Conservation (phyloP, 805 yeast species). For the Candida rishiriensis region DNA sequence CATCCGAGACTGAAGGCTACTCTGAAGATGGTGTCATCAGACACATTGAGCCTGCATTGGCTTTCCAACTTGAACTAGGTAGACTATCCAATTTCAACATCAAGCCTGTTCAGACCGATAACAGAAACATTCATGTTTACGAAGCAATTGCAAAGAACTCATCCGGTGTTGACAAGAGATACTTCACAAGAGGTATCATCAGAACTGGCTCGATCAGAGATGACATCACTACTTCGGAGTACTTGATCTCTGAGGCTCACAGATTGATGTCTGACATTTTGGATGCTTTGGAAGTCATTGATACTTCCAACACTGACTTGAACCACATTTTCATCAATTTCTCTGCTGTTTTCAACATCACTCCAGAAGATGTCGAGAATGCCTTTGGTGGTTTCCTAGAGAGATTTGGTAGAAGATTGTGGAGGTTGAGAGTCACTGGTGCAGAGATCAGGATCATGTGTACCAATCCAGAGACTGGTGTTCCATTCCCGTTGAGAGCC, state of each 20-base stretch:
- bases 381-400: conserved; percentile 98
- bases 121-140: conserved; percentile 95
- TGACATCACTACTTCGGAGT: conserved; percentile 89
- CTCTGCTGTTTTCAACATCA: conserved; percentile 90
- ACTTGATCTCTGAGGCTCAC: conserved; percentile 93
- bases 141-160: conserved; percentile 95
- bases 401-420: conserved; percentile 92
- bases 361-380: conserved; percentile 93
- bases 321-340: conserved; percentile 97
- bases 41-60: conserved; percentile 97
- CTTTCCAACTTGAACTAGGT: conserved; percentile 93
- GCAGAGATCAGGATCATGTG: conserved; percentile 97
- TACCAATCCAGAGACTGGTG: conserved; percentile 80
- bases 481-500: conserved; percentile 94
- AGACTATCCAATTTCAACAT: conserved; percentile 93
- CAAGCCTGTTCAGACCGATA: conserved; percentile 92
- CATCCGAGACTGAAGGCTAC: conserved; percentile 55
- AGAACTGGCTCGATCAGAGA: conserved; percentile 94
- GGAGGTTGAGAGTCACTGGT: conserved; percentile 95
- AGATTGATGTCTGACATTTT: conserved; percentile 92
- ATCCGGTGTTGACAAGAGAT: conserved; percentile 82
- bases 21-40: conserved; percentile 89
- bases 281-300: conserved; percentile 91
- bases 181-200: conserved; percentile 94
- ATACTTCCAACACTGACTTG: conserved; percentile 90